Conservation (phyloP, 1,139 yeast genomes). For the Geotrichum aggregatum region DNA sequence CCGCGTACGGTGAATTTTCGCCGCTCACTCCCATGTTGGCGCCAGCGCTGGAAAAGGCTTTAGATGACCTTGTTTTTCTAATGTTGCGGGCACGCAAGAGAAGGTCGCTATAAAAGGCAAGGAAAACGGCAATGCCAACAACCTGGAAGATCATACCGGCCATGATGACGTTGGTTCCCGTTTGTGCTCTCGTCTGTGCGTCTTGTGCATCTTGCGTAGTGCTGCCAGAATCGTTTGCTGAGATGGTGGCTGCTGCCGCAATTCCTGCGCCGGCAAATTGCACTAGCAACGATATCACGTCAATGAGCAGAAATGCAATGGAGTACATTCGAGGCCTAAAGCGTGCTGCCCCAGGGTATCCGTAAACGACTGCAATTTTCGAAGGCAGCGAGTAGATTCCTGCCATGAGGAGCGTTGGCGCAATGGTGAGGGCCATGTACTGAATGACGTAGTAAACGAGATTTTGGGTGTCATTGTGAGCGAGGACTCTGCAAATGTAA, state of each 20-base stretch:
- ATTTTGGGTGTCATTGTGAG: constrained; percentile 41
- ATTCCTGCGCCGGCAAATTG: constrained; percentile 1
- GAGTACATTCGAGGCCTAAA: constrained; percentile 70
- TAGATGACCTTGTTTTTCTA: not conserved
- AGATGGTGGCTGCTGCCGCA: too few relatives aligned
- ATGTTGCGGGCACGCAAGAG: constrained; percentile 46
- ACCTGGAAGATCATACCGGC: constrained; percentile 82
- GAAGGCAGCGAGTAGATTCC: constrained; percentile 78
- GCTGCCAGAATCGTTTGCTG: too few relatives aligned
- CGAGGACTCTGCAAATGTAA: constrained; percentile 58
- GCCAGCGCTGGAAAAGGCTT: not conserved
- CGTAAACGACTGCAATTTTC: constrained; percentile 66
- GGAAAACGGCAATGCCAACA: constrained; percentile 62
- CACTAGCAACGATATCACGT: not conserved
- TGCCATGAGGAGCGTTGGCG: constrained; percentile 87
- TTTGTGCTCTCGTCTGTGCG: too few relatives aligned
- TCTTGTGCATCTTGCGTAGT: too few relatives aligned
- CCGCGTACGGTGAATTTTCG: not conserved
- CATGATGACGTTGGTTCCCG: constrained; percentile 74
- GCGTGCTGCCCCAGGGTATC: constrained; percentile 51
- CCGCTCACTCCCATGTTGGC: not conserved
- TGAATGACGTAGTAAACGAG: constrained; percentile 56
- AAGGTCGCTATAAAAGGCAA: constrained; percentile 54
- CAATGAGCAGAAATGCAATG: constrained; percentile 48
- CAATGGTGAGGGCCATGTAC: constrained; percentile 66